Evolutionary conservation across 106 monocot genomes (phyloP).

Genomic region (Allium fistulosum): DNA sequence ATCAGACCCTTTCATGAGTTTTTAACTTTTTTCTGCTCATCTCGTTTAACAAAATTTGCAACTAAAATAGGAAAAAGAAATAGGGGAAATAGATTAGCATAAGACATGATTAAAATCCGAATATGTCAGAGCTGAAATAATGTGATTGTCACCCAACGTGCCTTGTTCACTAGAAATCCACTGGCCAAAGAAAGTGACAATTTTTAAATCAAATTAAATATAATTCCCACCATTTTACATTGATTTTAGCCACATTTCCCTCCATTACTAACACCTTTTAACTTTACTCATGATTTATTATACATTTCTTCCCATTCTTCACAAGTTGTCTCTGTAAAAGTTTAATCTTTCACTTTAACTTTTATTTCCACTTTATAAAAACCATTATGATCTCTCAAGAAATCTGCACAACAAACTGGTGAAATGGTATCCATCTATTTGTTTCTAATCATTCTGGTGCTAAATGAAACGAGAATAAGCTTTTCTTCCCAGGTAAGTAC

Average conservation of each 20-base stretch:
- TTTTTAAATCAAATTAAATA: not conserved
- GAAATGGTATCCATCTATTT: not conserved
- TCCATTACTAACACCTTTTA: not conserved
- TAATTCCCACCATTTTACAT: not conserved
- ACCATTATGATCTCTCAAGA: too few species aligned
- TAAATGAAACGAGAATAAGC: conserved; percentile 1
- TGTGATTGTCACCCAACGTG: too few species aligned
- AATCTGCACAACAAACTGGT: not conserved
- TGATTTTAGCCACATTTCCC: not conserved
- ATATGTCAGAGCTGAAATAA: too few species aligned
- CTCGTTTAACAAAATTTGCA: too few species aligned
- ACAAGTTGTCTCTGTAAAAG: not conserved
- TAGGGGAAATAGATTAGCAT: too few species aligned
- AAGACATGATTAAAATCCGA: too few species aligned
- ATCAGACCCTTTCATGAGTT: too few species aligned
- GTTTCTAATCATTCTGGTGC: conserved; percentile 6
- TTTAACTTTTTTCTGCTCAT: too few species aligned
- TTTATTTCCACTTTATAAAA: conserved; percentile 1
- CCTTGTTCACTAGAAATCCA: too few species aligned
- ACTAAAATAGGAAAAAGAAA: too few species aligned
- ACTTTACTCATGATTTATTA: not conserved
- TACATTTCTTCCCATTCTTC: not conserved
- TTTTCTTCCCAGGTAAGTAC: conserved; percentile 18
- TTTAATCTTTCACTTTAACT: conserved; percentile 1
- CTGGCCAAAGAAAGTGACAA: too few species aligned